Percentiles rank a stretch among this genome's conserved stretches.
These are phyloP conservation scores for Mycena belliarum DNA, from an alignment of 768 basidiomycete genomes.

Conservation along the genomic window DNA sequence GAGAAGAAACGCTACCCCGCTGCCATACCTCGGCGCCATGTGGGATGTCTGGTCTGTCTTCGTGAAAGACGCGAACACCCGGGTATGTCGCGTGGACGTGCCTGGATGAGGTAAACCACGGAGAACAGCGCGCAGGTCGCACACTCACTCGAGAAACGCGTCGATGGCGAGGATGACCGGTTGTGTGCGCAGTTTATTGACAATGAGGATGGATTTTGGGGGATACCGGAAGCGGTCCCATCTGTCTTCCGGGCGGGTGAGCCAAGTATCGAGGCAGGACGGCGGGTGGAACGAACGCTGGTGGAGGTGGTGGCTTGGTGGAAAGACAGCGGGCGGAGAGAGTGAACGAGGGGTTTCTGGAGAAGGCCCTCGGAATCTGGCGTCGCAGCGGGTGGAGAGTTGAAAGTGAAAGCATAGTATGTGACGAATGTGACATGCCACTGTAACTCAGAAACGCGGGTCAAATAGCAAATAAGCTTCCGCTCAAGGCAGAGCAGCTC, in stretches of 20 bases:
- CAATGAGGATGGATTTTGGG: slow-evolving; percentile 69
- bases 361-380: background rate
- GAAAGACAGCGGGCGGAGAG: slow-evolving; percentile 8
- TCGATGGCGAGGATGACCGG: slow-evolving; percentile 78
- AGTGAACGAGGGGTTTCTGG: no score
- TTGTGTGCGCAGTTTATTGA: slow-evolving; percentile 79
- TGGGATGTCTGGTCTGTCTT: slow-evolving; percentile 66
- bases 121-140: slow-evolving; percentile 5
- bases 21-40: slow-evolving; percentile 67
- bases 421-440: background rate
- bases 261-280: background rate
- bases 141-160: slow-evolving; percentile 65
- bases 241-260: slow-evolving; percentile 37
- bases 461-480: no score
- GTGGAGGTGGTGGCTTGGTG: slow-evolving; percentile 19
- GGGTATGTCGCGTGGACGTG: slow-evolving; percentile 61
- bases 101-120: slow-evolving; percentile 33
- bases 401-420: slow-evolving; percentile 10
- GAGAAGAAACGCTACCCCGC: slow-evolving; percentile 45
- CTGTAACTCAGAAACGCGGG: background rate
- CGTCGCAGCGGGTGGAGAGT: no score
- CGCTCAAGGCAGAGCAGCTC: no score
- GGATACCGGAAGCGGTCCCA: slow-evolving; percentile 35
- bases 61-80: slow-evolving; percentile 63
- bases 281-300: slow-evolving; percentile 30